These are phyloP conservation scores for Arbutus unedo DNA, from an alignment of 148 eudicot genomes.

Conservation along the genomic window DNA sequence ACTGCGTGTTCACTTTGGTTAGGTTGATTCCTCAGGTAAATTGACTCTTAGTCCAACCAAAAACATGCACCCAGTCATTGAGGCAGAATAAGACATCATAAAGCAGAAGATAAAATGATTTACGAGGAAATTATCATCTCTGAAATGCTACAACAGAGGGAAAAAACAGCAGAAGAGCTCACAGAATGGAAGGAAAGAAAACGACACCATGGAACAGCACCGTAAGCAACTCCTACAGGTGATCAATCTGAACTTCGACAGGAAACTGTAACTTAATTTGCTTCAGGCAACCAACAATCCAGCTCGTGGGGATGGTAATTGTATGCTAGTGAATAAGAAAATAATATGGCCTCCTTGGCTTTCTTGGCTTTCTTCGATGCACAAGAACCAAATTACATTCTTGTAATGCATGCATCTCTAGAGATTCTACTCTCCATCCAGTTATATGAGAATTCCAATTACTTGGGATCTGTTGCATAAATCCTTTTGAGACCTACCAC, in stretches of 20 bases:
- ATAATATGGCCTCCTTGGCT: neutral
- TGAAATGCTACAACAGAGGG: neutral
- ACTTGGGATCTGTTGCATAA: constrained; percentile 10
- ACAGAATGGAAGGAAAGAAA: neutral
- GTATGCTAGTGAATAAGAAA: neutral
- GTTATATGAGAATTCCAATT: neutral
- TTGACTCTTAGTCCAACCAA: neutral
- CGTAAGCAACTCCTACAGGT: neutral
- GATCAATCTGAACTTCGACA: neutral
- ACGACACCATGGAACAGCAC: neutral
- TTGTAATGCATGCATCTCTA: neutral
- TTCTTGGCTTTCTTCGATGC: constrained; percentile 8
- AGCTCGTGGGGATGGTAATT: neutral
- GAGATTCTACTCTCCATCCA: neutral
- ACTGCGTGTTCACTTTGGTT: neutral
- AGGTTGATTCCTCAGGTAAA: neutral
- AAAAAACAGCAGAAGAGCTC: neutral
- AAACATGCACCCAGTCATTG: neutral
- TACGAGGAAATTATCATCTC: constrained; percentile 1
- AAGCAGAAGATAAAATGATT: neutral
- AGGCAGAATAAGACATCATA: too few relatives aligned
- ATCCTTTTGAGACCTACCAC: neutral
- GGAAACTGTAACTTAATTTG: constrained; percentile 8
- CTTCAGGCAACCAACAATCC: constrained; percentile 4
- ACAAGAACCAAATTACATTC: neutral